These are phyloP conservation scores for Kalaharituber pfeilii DNA, from an alignment of 2,329 filamentous ascomycete genomes.

Conservation along the genomic window DNA sequence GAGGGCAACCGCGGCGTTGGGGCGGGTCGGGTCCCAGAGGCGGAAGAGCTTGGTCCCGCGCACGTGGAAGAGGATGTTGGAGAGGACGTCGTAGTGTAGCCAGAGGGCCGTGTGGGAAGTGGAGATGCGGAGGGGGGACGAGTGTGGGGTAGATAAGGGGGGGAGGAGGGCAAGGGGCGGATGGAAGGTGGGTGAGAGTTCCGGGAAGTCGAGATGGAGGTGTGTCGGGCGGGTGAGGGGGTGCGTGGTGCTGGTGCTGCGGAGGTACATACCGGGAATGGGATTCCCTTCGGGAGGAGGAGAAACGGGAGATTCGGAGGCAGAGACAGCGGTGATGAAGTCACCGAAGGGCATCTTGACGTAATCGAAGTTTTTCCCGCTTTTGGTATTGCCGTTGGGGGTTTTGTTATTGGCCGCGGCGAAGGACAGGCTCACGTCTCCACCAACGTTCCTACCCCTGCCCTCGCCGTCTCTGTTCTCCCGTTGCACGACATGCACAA, in stretches of 20 bases:
- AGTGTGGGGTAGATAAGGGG: conserved; percentile 49
- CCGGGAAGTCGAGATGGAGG: conserved; percentile 53
- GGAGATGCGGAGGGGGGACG: conserved; percentile 62
- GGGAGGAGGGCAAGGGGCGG: conserved; percentile 45
- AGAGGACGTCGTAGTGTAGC: conserved; percentile 55
- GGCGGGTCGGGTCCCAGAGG: conserved; percentile 46
- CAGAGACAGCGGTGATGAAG: conserved; percentile 41
- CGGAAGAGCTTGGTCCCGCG: conserved; percentile 43
- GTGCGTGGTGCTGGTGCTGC: conserved; percentile 51
- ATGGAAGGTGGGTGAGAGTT: conserved; percentile 49
- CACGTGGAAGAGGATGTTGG: conserved; percentile 71
- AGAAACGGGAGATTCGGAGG: conserved; percentile 7
- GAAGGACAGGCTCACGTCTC: too few relatives aligned
- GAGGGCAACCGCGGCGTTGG: conserved; percentile 51
- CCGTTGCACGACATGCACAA: conserved; percentile 11
- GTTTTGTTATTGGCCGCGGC: too few relatives aligned
- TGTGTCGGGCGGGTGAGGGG: conserved; percentile 54
- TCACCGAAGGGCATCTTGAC: conserved; percentile 46
- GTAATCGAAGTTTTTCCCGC: conserved; percentile 67
- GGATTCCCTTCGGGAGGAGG: too few relatives aligned
- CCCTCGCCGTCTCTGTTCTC: too few relatives aligned
- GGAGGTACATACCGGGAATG: conserved; percentile 61
- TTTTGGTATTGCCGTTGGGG: conserved; percentile 56
- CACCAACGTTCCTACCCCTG: too few relatives aligned
- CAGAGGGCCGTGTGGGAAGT: conserved; percentile 62